Evolutionary conservation across 2,329 filamentous ascomycete species (phyloP).

Genomic region (Fusarium buharicum): DNA sequence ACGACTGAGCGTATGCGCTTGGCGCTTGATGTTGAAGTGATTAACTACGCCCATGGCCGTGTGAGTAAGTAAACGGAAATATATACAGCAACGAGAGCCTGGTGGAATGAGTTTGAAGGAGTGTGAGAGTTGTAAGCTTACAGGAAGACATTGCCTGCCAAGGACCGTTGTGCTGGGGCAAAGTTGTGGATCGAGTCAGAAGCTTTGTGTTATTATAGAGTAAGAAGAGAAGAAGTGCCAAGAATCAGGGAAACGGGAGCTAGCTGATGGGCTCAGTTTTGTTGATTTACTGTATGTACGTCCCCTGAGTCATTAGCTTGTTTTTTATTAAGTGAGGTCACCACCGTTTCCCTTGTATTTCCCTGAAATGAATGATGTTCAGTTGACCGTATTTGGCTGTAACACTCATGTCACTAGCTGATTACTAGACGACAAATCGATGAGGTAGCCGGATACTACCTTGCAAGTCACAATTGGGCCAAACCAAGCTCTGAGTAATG

Average conservation of each 20-base stretch:
- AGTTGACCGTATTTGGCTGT: not conserved
- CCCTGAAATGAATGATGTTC: conserved; percentile 10
- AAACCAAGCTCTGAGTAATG: conserved; percentile 1
- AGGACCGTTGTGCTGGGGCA: conserved; percentile 19
- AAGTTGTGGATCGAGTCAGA: conserved; percentile 17
- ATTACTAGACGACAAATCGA: conserved; percentile 8
- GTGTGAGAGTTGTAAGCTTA: conserved; percentile 22
- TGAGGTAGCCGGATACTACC: conserved; percentile 12
- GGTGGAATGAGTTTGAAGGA: not conserved
- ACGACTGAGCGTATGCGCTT: conserved; percentile 57
- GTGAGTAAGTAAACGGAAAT: conserved; percentile 5
- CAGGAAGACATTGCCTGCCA: conserved; percentile 37
- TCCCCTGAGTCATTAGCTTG: not conserved
- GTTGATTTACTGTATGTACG: conserved; percentile 21
- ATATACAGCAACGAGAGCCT: not conserved
- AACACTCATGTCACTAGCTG: conserved; percentile 3
- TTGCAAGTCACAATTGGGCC: conserved; percentile 6
- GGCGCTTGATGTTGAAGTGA: conserved; percentile 56
- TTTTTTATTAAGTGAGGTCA: conserved; percentile 28
- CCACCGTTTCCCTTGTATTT: conserved; percentile 26
- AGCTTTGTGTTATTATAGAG: too few species aligned
- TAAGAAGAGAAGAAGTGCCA: conserved; percentile 17
- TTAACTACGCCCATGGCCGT: conserved; percentile 53
- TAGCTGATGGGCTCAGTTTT: conserved; percentile 24
- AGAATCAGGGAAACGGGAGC: conserved; percentile 21